A percentile compares a stretch with the other conserved stretches of the same genome.
phyloP scores from a whole-genome alignment of 2,329 filamentous ascomycete species.

The Mariannaea sp. region DNA sequence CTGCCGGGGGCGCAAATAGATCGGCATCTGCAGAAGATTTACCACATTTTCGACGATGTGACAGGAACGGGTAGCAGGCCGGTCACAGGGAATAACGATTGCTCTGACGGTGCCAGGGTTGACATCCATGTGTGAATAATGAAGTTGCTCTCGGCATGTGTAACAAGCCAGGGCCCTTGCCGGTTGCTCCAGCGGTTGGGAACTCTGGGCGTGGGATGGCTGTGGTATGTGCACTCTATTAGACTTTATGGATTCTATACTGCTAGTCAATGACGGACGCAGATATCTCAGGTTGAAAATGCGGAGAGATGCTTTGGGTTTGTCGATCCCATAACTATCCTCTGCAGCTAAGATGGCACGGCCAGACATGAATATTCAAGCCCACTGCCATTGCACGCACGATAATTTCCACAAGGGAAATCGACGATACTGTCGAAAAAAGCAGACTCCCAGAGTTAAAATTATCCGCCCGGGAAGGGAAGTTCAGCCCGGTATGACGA shows the following conservation, averaged over 20 bases:
- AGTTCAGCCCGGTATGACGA: not conserved
- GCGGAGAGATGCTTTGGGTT: not conserved
- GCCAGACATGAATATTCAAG: not conserved
- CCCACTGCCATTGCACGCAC: not conserved
- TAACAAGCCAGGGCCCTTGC: not conserved
- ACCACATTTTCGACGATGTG: constrained; percentile 14
- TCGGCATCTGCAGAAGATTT: constrained; percentile 25
- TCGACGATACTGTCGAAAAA: no score
- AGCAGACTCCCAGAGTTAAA: no score
- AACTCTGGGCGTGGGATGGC: not conserved
- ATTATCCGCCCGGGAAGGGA: no score
- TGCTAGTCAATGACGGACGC: no score
- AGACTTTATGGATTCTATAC: not conserved
- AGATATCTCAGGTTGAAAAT: not conserved
- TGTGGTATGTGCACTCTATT: not conserved
- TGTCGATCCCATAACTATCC: not conserved
- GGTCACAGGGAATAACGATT: constrained; percentile 13
- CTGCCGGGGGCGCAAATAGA: constrained; percentile 25
- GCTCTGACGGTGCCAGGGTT: constrained; percentile 4
- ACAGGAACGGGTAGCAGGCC: constrained; percentile 13
- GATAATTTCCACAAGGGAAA: no score
- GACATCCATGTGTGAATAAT: constrained; percentile 2
- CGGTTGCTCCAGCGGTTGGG: not conserved
- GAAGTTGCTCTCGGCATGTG: not conserved
- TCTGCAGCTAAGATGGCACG: not conserved